Conservation (phyloP, 2,329 filamentous ascomycete genomes). For the Talaromyces sp. region DNA sequence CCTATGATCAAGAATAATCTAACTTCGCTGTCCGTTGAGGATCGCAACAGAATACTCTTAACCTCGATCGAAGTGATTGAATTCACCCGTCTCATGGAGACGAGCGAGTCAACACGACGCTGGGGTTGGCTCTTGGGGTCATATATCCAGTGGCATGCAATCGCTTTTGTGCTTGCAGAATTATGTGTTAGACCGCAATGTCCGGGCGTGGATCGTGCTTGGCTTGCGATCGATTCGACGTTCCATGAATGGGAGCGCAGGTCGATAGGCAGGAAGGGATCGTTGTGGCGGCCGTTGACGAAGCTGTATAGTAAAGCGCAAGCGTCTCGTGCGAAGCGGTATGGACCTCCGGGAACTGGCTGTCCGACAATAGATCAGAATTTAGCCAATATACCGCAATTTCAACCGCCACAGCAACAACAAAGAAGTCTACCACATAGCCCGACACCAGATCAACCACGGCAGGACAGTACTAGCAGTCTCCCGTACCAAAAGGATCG, state of each 20-base stretch:
- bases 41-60: constrained; percentile 65
- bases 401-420: background rate
- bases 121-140: constrained; percentile 65
- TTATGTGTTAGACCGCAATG: constrained; percentile 56
- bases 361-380: background rate
- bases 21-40: constrained; percentile 56
- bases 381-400: background rate
- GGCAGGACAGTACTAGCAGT: background rate
- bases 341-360: background rate
- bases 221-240: constrained; percentile 52
- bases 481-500: background rate
- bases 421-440: background rate
- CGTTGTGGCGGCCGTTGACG: constrained; percentile 61
- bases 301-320: constrained; percentile 59
- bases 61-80: constrained; percentile 73
- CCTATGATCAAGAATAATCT: constrained; percentile 61
- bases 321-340: constrained; percentile 45
- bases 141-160: constrained; percentile 63
- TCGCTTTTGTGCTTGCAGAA: constrained; percentile 60
- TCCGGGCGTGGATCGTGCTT: constrained; percentile 57
- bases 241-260: constrained; percentile 38
- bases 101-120: constrained; percentile 57
- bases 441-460: background rate
- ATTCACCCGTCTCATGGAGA: constrained; percentile 63
- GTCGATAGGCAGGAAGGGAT: constrained; percentile 47